Evolutionary conservation across 257 asterid genomes (phyloP).

Genomic region (Lavandula angustifolia): DNA sequence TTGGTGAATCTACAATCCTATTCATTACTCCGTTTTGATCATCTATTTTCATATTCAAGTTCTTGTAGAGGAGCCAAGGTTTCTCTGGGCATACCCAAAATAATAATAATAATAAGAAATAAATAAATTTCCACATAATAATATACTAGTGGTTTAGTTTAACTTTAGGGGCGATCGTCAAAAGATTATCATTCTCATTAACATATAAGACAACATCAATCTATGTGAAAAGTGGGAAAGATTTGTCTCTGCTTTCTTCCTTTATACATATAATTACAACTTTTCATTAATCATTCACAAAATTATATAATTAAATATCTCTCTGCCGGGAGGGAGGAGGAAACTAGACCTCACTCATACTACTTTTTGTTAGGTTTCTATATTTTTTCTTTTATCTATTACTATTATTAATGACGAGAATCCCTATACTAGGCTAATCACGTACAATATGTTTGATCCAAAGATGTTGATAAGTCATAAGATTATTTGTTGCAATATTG

Average conservation of each 20-base stretch:
- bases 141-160: not conserved
- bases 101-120: too few species aligned
- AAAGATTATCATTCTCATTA: constrained; percentile 1
- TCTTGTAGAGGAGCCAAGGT: too few species aligned
- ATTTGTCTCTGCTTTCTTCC: constrained; percentile 10
- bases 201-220: constrained; percentile 17
- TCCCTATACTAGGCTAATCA: not conserved
- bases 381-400: not conserved
- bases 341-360: not conserved
- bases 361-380: not conserved
- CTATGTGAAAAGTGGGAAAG: constrained; percentile 20
- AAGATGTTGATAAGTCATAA: too few species aligned
- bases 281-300: constrained; percentile 19
- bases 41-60: too few species aligned
- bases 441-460: too few species aligned
- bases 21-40: too few species aligned
- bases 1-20: too few species aligned
- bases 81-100: too few species aligned
- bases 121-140: not conserved
- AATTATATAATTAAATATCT: constrained; percentile 3
- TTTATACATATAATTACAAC: constrained; percentile 2
- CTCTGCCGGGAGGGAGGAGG: not conserved
- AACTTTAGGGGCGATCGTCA: constrained; percentile 7
- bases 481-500: too few species aligned
- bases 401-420: too few species aligned